Evolutionary conservation across 257 asterid species (phyloP).

Genomic region (Ballota nigra): DNA sequence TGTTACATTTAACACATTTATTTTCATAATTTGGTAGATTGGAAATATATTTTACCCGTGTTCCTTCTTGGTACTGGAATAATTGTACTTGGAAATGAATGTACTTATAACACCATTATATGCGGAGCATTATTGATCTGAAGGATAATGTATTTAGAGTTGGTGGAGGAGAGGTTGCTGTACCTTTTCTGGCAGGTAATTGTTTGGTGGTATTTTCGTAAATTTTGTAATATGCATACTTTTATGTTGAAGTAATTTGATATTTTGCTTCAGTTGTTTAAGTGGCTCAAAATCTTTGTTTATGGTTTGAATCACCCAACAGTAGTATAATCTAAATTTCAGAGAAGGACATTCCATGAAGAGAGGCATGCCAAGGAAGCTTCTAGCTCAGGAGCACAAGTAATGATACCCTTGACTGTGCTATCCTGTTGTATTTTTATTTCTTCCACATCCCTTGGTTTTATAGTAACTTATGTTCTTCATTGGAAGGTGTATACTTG

Average conservation of each 20-base stretch:
- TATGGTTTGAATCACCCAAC: neutral
- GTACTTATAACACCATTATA: constrained; percentile 17
- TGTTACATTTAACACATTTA: constrained; percentile 8
- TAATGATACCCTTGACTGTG: constrained; percentile 35
- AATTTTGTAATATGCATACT: constrained; percentile 7
- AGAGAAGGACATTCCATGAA: constrained; percentile 95
- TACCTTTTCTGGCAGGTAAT: constrained; percentile 84
- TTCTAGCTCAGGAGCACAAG: constrained; percentile 78
- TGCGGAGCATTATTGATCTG: constrained; percentile 92
- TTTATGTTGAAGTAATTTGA: constrained; percentile 1
- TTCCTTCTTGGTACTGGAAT: constrained; percentile 84
- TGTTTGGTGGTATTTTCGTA: neutral
- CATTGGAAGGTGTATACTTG: too few species aligned
- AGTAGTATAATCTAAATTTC: constrained; percentile 25
- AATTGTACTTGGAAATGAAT: constrained; percentile 14
- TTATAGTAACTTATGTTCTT: too few species aligned
- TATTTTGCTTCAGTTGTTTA: constrained; percentile 9
- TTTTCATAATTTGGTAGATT: constrained; percentile 49
- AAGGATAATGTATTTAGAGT: constrained; percentile 95
- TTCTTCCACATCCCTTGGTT: too few species aligned
- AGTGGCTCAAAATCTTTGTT: constrained; percentile 17
- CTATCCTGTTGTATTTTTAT: too few species aligned
- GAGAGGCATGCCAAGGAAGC: constrained; percentile 74
- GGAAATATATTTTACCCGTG: constrained; percentile 84
- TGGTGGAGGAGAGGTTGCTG: constrained; percentile 97